phyloP scores from a whole-genome alignment of 2,329 filamentous ascomycete species.

The Colletotrichum shisoi region DNA sequence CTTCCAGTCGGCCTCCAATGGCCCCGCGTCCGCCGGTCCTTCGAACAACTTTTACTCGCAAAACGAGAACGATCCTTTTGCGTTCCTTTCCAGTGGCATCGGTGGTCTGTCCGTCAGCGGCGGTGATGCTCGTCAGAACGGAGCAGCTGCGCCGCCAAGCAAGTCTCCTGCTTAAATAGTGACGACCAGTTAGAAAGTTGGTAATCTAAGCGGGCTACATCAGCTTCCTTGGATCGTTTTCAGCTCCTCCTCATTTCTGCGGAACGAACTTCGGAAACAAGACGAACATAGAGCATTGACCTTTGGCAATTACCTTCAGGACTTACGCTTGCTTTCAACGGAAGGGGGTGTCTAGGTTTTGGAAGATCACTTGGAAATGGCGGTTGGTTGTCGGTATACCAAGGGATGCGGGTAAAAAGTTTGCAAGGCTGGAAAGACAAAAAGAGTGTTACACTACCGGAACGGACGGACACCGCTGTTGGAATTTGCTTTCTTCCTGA shows the following conservation, averaged over 20 bases:
- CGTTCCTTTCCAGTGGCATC: conserved; percentile 79
- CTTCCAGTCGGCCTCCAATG: conserved; percentile 87
- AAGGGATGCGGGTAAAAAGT: conserved; percentile 48
- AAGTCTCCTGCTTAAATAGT: conserved; percentile 65
- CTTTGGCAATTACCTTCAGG: conserved; percentile 56
- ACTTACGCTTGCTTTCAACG: conserved; percentile 53
- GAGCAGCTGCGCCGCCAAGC: conserved; percentile 62
- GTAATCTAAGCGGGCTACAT: conserved; percentile 43
- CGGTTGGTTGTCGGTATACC: conserved; percentile 44
- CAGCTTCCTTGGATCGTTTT: conserved; percentile 44
- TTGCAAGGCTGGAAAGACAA: conserved; percentile 55
- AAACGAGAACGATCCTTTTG: conserved; percentile 77
- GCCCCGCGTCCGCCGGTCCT: conserved; percentile 77
- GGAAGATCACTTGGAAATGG: conserved; percentile 53
- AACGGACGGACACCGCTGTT: conserved; percentile 43
- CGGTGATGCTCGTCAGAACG: conserved; percentile 69
- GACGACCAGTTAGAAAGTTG: conserved; percentile 26
- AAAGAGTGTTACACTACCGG: conserved; percentile 47
- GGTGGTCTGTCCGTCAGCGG: conserved; percentile 75
- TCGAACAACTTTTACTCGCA: conserved; percentile 74
- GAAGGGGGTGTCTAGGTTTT: conserved; percentile 51
- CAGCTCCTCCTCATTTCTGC: conserved; percentile 42
- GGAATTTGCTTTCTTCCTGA: conserved; percentile 44
- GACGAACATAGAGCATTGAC: conserved; percentile 57
- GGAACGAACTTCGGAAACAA: conserved; percentile 52